Base-by-base conservation (phyloP, 164 flowering plant species). In the Echeveria elegans region DNA sequence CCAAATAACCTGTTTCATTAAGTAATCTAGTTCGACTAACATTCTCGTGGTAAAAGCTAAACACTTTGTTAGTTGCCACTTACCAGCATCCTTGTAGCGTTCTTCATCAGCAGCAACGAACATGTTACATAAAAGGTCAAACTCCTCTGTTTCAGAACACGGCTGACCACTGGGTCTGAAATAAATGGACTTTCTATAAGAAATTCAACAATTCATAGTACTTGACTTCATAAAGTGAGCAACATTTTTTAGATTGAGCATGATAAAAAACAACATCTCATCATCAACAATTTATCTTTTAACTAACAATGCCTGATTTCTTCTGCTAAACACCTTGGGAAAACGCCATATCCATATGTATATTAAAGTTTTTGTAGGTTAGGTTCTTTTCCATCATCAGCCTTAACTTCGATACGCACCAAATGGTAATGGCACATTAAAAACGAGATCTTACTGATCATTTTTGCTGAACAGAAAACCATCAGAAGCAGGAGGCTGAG, bases 21-120 rank as follows among this genome's bases (percentile, higher is more conserved):
- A n/a, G n/a, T n/a, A n/a, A n/a, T n/a, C n/a, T n/a, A n/a, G n/a
- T 26, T 29, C 10, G 12, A 14, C n/a, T n/a, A 26, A 28, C 26
- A 30, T 45, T 28, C 1, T 65, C 24, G 21, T 65, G 7, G n/a
- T 12, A 29, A 34, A 12, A 21, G 37, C 56, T n/a, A 48, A n/a
- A 26, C 4, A 59, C 32, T 26, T 67, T 15, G 21, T 30, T 59
- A 24, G n/a, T n/a, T n/a, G n/a, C n/a, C n/a, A n/a, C 30, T 31
- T 80, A 91, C 98, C 98, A 71, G 98, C 98, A 82, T 94, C 98
- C 68, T 73, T 72, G 70, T 89, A 94, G 47, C 96, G 96, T 70
- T 91, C 98, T 73, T 90, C 95, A 71, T 80, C 84, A 60, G 85
- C 95, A 65, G 98, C 98, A 61, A 78, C 74, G 68, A 88, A 72